Evolutionary conservation across 495 filamentous ascomycete species (phyloP), one percentile per base, ranked within the genome.

Genomic region (Friedmanniomyces endolithicus): DNA sequence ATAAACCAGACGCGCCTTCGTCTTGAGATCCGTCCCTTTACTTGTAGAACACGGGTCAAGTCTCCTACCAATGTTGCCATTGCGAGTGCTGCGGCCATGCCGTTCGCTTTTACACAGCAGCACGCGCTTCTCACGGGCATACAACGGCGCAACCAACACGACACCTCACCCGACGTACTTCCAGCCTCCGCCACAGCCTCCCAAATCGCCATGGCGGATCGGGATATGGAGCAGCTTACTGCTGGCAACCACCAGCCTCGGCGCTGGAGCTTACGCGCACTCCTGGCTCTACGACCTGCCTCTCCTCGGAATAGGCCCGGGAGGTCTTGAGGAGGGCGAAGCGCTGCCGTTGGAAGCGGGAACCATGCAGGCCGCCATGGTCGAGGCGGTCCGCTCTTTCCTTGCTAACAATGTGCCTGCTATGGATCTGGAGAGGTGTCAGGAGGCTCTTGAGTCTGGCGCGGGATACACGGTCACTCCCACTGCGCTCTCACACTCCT

Each of bases 151-250:
- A 22, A 24, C 19, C 35, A 24, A 22, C 16, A 11, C n/a, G 16
- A 45, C 27, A 54, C 56, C 56, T 16, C 57, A 60, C 33, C 52
- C 52, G 20, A 60, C 57, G 6, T 60, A 60, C 53, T 60, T 60
- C 27, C 52, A 60, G 23, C 57, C 34, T 22, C 53, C 57, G 2
- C 57, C 50, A 17, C 20, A 17, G 27, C 47, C 37, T 11, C 43
- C 45, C 1, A 56, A 55, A 40, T 25, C 57, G 19, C 47, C 25
- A 4, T 3, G 46, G 22, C 31, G 52, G 25, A n/a, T n/a, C n/a
- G n/a, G n/a, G n/a, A 39, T 48, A n/a, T 33, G 50, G 20, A n/a
- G 57, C 14, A 7, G 25, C 1, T 20, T 53, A n/a, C 27, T 60
- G 17, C 25, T 56, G 17, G 47, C 31, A 6, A 25, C 43, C 1